Evolutionary conservation across 140 eudicot genomes (phyloP), one percentile per base, ranked within the genome.

Genomic region (Stevia rebaudiana): DNA sequence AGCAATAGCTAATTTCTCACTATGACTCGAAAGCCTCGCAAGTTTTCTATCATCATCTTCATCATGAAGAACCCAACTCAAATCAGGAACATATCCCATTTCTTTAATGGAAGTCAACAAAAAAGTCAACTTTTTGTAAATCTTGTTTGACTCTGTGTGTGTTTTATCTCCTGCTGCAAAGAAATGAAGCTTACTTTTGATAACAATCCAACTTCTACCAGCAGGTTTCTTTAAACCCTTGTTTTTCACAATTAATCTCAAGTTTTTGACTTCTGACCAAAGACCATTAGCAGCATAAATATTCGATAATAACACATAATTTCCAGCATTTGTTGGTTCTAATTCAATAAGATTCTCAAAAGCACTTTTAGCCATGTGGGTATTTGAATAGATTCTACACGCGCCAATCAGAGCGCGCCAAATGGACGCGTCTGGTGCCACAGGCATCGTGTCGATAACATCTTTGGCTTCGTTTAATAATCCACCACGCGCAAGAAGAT

Each of bases 361-460:
- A 17, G 62, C 63, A 17, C 8, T 69, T 73, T 76, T 47, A 35
- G 81, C 87, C 66, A 78, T 41, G 44, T 60, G 58, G 40, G 76
- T 63, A 15, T 81, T 50, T 1, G 67, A 47, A 74, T 81, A 73
- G 11, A 76, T 65, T 67, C 83, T 76, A 74, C 87, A 84, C 44
- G 67, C 88, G 61, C 85, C 79, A 53, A 84, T 77, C 49, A 84
- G 69, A 62, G 92, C 81, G 44, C 81, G 79, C 92, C 87, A 84
- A 16, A 71, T 78, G 51, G 82, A 72, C 8, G 79, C 83, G 61
- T 76, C 84, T 39, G 87, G 85, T 39, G 69, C 75, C 78, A 78
- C 68, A 8, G 84, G 84, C 92, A 84, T 81, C 0, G 72, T 56
- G 28, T 76, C 72, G 5, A 81, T 73, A 61, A 81, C 67, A 24